These are phyloP conservation scores for Ophiostoma quercus DNA, from an alignment of 2,329 filamentous ascomycete species.

Conservation along the genomic window DNA sequence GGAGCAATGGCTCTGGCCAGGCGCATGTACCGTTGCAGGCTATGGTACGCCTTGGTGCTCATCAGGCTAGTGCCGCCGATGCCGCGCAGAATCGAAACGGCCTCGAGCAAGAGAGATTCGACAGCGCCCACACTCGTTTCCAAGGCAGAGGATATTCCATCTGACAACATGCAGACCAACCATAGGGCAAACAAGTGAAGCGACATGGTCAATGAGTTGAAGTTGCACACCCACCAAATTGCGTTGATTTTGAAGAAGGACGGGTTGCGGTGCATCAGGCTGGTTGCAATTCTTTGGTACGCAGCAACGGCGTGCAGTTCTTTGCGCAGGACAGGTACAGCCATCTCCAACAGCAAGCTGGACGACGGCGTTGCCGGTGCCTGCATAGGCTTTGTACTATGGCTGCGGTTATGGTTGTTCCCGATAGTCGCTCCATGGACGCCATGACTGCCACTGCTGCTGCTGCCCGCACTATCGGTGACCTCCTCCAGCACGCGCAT, in stretches of 20 bases:
- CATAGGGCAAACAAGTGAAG: background rate
- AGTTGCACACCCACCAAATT: background rate
- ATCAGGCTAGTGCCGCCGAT: background rate
- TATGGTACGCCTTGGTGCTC: background rate
- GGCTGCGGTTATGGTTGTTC: background rate
- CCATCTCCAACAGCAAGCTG: background rate
- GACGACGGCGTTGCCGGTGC: background rate
- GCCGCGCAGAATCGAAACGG: background rate
- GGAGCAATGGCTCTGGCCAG: background rate
- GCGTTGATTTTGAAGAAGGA: background rate
- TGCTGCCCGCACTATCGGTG: background rate
- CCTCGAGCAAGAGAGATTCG: background rate
- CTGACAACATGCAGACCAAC: background rate
- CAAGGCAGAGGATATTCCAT: background rate
- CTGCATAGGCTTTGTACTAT: background rate
- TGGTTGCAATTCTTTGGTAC: background rate
- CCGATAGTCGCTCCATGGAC: background rate
- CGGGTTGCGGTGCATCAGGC: background rate
- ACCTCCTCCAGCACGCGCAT: constrained; percentile 21
- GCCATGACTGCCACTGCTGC: too few species aligned
- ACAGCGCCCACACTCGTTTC: background rate
- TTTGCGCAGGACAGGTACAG: background rate
- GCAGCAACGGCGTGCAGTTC: background rate
- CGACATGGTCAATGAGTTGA: background rate
- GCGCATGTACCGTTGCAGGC: background rate